Evolutionary conservation across 768 basidiomycete genomes (phyloP).

Genomic region (Strobilomyces confusus): DNA sequence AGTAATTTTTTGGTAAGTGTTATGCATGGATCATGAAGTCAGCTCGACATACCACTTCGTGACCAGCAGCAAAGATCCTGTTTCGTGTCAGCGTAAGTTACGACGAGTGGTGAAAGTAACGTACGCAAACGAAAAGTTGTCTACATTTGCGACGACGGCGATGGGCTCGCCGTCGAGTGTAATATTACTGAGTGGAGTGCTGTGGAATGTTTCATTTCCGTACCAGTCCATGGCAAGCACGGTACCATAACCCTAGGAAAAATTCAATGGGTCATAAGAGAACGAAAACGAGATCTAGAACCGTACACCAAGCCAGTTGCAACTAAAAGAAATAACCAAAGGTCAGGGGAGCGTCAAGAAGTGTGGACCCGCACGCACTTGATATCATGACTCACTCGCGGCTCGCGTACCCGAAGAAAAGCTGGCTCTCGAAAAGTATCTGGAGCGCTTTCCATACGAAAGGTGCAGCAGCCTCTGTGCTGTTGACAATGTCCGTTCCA

Average conservation of each 20-base stretch:
- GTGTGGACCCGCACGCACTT: too few species aligned
- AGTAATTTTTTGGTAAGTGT: slow-evolving; percentile 27
- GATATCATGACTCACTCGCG: slow-evolving; percentile 43
- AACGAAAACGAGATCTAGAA: background rate
- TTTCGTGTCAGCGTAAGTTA: slow-evolving; percentile 15
- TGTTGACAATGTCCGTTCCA: slow-evolving; percentile 64
- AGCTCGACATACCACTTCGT: slow-evolving; percentile 25
- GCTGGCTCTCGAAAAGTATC: slow-evolving; percentile 51
- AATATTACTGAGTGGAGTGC: slow-evolving; percentile 48
- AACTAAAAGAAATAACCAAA: too few species aligned
- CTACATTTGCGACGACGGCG: slow-evolving; percentile 61
- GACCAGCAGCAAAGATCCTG: slow-evolving; percentile 18
- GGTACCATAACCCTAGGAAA: slow-evolving; percentile 29
- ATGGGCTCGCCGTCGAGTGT: slow-evolving; percentile 50
- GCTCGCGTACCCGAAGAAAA: slow-evolving; percentile 48
- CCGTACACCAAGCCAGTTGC: slow-evolving; percentile 33
- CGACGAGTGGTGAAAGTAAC: slow-evolving; percentile 24
- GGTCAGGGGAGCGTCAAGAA: too few species aligned
- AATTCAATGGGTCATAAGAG: too few species aligned
- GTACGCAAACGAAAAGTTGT: slow-evolving; percentile 65
- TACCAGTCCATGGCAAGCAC: slow-evolving; percentile 47
- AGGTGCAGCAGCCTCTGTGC: slow-evolving; percentile 46
- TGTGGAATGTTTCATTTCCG: slow-evolving; percentile 38
- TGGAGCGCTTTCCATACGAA: slow-evolving; percentile 64
- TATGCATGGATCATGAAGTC: slow-evolving; percentile 28